These are phyloP conservation scores for Tricladium varicosporioides DNA, from an alignment of 2,329 filamentous ascomycete species.

Conservation along the genomic window DNA sequence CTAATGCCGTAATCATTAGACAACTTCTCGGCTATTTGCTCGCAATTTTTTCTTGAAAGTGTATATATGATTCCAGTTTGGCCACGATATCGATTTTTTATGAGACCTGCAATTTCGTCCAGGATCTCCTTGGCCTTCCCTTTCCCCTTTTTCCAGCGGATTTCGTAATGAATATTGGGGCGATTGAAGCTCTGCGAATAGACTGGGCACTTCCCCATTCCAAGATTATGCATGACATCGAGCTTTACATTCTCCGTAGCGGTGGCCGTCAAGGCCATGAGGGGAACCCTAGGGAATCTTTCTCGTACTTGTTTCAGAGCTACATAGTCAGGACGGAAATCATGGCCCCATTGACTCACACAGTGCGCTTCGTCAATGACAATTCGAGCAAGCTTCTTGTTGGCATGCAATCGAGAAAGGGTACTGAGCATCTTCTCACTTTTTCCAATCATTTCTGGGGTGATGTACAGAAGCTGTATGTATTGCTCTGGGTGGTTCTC, in stretches of 20 bases:
- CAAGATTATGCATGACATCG: constrained; percentile 89
- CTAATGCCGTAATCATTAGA: constrained; percentile 59
- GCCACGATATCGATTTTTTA: constrained; percentile 45
- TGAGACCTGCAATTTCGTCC: constrained; percentile 59
- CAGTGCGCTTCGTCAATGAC: constrained; percentile 99
- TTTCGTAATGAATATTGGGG: constrained; percentile 90
- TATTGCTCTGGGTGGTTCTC: constrained; percentile 67
- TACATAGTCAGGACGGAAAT: constrained; percentile 96
- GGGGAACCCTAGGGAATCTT: constrained; percentile 74
- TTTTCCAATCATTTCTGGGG: constrained; percentile 93
- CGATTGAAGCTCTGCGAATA: constrained; percentile 96
- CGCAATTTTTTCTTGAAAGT: constrained; percentile 78
- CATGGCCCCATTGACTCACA: constrained; percentile 98
- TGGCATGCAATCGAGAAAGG: constrained; percentile 66
- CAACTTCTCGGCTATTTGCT: constrained; percentile 73
- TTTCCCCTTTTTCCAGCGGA: constrained; percentile 67
- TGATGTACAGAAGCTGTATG: constrained; percentile 89
- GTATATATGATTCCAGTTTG: constrained; percentile 93
- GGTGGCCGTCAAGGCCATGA: constrained; percentile 94
- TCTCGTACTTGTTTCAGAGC: constrained; percentile 71
- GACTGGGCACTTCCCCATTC: constrained; percentile 70
- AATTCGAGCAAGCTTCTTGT: constrained; percentile 76
- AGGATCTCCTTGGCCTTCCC: constrained; percentile 50
- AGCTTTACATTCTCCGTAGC: constrained; percentile 90
- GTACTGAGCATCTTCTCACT: constrained; percentile 66